Percentiles rank a stretch among this genome's conserved stretches.
phyloP scores from a whole-genome alignment of 495 filamentous ascomycete genomes.

The Aspergillus coremiiformis region DNA sequence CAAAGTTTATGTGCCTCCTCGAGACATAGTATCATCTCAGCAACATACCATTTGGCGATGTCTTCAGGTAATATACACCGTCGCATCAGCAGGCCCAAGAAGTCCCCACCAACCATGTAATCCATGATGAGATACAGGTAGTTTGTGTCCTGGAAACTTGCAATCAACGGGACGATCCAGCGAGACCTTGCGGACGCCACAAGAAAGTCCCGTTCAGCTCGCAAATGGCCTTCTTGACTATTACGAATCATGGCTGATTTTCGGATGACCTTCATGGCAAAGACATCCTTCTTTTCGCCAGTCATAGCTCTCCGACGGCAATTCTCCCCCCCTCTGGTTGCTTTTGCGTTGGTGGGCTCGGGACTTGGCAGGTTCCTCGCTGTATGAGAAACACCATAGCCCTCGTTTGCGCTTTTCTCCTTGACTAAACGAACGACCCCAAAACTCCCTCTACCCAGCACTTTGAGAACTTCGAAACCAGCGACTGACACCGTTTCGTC shows the following conservation, averaged over 20 bases:
- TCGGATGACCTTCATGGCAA: slow-evolving; percentile 93
- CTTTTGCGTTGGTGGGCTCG: neutral
- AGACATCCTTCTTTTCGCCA: slow-evolving; percentile 51
- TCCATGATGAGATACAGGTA: slow-evolving; percentile 94
- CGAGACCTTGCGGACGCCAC: slow-evolving; percentile 72
- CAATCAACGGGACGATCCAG: slow-evolving; percentile 84
- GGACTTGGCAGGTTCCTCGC: slow-evolving; percentile 4
- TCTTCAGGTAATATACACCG: slow-evolving; percentile 71
- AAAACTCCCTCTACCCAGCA: slow-evolving; percentile 95
- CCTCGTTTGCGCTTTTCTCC: slow-evolving; percentile 38
- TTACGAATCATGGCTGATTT: slow-evolving; percentile 86
- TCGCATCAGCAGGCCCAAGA: slow-evolving; percentile 75
- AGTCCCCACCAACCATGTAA: slow-evolving; percentile 94
- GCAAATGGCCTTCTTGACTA: slow-evolving; percentile 84
- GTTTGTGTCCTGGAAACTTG: slow-evolving; percentile 78
- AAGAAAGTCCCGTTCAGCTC: slow-evolving; percentile 86
- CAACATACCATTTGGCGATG: slow-evolving; percentile 75
- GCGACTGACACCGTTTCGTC: slow-evolving; percentile 43
- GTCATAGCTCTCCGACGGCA: slow-evolving; percentile 24
- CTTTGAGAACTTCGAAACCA: slow-evolving; percentile 71
- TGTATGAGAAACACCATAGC: neutral
- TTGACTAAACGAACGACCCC: slow-evolving; percentile 81
- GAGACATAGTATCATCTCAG: slow-evolving; percentile 92
- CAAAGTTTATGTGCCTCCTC: slow-evolving; percentile 81
- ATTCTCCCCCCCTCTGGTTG: slow-evolving; percentile 10